Base-by-base conservation (phyloP, 441 rosid species). In the Theobroma grandiflorum region DNA sequence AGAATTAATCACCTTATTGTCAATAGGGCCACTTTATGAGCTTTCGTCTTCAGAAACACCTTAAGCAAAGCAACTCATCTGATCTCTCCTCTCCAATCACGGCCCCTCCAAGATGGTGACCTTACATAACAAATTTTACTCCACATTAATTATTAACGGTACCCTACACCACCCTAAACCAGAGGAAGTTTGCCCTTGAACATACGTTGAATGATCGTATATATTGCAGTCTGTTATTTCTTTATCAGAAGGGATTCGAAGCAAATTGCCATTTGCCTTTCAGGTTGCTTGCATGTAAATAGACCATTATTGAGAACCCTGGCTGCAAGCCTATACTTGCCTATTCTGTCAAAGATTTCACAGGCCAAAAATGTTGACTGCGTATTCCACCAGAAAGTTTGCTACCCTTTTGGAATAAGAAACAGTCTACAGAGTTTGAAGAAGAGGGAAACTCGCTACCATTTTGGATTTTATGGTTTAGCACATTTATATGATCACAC, bases 51-150 rank as follows among this genome's bases (percentile, higher is more conserved):
- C 49, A 53, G 37, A 33, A 8, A 45, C 78, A 61, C 43, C 69
- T 59, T 31, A 75, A 16, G 52, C 31, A n/a, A 18, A 16, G 26
- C 33, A 45, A 26, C 40, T 18, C 49, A 72, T 74, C 77, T 45
- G 59, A 63, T 47, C 33, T 62, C 47, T 53, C 66, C 73, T 47
- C 26, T 53, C 69, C 26, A 42, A n/a, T 69, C 78, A 37, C 73
- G 77, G 78, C 52, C 80, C 81, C 77, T 84, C 64, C n/a, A 49
- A 78, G 89, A 86, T 84, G 86, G 82, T 76, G 88, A 86, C 89
- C 9, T 85, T 74, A 72, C 87, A 69, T 69, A 43, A 42, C 73
- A 86, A 73, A 63, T 50, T 73, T 43, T 68, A 73, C 81, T 71
- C 72, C 64, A 74, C 70, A 74, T 59, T 81, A 59, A 73, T 77